phyloP scores from a whole-genome alignment of 805 yeast species.

The Ogataea philodendri region DNA sequence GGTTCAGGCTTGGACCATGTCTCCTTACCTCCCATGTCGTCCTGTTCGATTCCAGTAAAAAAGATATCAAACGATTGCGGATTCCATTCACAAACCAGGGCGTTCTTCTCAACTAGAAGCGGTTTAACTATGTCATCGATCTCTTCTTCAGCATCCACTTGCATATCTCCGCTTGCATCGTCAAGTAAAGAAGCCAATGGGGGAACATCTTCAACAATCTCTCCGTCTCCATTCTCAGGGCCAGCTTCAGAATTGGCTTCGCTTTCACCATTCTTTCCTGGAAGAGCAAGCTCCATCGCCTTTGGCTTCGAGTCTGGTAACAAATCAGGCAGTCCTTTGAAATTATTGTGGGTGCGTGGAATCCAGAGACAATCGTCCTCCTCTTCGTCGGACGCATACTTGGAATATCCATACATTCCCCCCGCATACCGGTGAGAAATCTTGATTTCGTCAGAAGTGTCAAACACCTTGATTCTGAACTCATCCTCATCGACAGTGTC shows the following conservation, averaged over 20 bases:
- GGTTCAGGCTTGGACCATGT: constrained; percentile 55
- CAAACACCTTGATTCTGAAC: constrained; percentile 44
- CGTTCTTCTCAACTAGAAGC: constrained; percentile 35
- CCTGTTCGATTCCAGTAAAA: constrained; percentile 48
- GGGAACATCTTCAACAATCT: no score
- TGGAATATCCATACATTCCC: constrained; percentile 10
- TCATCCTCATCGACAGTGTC: no score
- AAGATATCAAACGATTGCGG: constrained; percentile 45
- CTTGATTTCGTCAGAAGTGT: constrained; percentile 29
- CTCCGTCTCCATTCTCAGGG: no score
- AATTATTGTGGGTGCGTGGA: constrained; percentile 41
- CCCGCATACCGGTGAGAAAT: constrained; percentile 18
- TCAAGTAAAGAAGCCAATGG: background rate
- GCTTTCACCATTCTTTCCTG: constrained; percentile 20
- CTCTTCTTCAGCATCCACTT: constrained; percentile 9
- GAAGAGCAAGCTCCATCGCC: constrained; percentile 36
- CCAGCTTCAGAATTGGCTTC: background rate
- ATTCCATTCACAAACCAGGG: constrained; percentile 69
- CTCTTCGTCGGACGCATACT: constrained; percentile 18
- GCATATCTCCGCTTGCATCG: background rate
- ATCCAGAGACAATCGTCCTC: constrained; percentile 40
- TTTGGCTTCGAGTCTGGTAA: constrained; percentile 28
- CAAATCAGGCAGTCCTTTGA: constrained; percentile 40
- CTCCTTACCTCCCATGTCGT: constrained; percentile 45
- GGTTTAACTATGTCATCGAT: constrained; percentile 11